Base-by-base conservation (phyloP, 2,329 filamentous ascomycete genomes). In the Aspergillus sp. region DNA sequence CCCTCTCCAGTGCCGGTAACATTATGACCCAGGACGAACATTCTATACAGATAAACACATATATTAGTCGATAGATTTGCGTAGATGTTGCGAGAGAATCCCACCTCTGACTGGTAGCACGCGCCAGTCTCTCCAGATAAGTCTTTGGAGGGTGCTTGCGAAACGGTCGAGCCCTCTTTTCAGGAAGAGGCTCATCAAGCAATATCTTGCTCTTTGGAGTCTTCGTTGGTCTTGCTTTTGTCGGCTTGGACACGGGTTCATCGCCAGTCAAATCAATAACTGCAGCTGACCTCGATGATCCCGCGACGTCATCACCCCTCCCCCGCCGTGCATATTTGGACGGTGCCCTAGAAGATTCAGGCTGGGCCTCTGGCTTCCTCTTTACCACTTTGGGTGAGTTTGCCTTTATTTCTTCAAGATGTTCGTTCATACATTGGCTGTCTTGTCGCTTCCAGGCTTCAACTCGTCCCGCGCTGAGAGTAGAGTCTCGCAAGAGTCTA, bases 21-120 rank as follows among this genome's bases (percentile, higher is more conserved):
- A 40, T 59, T 67, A 35, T 80, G 72, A 34, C 73, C 71, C 19
- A 83, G 67, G 6, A 83, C 72, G 43, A 77, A 80, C 70, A 84
- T 78, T 19, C 75, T 72, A 47, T 5, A 33, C 3, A 29, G 2
- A 31, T 31, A 13, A 36, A 28, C 33, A 31, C 12, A 38, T 19
- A 11, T 13, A 36, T 52, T 32, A 45, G 46, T 9, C 28, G 36
- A 5, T 31, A 34, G 26, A 4, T 36, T 5, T 3, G 27, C 12
- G 26, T 19, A 11, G 31, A 19, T 34, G 27, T 27, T 11, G 27
- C 6, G 10, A 1, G 27, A 12, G 28, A 10, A 27, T 12, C 52
- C 11, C 52, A 66, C 60, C 72, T 68, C 50, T 80, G 76, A 5
- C 67, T 73, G 26, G 61, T 59, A 5, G 76, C 76, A 39, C 78